Evolutionary conservation across 495 filamentous ascomycete genomes (phyloP), one percentile per base, ranked within the genome.

Genomic region (Echria macrotheca): DNA sequence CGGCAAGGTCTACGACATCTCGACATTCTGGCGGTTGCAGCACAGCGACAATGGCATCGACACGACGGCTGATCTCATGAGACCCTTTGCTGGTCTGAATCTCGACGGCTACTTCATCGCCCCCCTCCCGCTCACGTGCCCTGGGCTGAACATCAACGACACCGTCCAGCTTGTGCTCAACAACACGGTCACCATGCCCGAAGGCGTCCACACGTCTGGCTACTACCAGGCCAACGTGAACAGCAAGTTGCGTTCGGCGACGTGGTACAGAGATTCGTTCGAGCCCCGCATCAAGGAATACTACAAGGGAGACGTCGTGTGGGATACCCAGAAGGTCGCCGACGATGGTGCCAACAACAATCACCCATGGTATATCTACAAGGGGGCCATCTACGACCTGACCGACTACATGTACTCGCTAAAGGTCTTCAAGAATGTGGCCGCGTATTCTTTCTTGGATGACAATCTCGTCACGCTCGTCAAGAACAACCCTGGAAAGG

Each of bases 1-100:
- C 54, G 93, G 93, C 31, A 79, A 80, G 22, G 94, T 98, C 25
- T 98, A 97, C 70, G 94, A 98, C 62, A 83, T 97, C 47, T 64
- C 81, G 35, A 85, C 87, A 45, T 98, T 96, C 65, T 95, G 84
- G 81, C 85, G 77, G 49, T 63, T 76, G 18, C 78, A 91, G 46
- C 93, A 98, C 69, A 89, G 88, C 62, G 86, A 91, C 60, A 77
- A 64, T 10, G 61, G 43, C 31, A 70, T 70, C 45, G 69, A 83
- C 28, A 84, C 82, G 10, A 84, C 79, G 0, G 60, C 66, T 3
- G 73, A 83, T 9, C 64, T 63, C 28, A 97, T 97, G 93, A 57
- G 79, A 47, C 80, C 75, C 3, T 84, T 91, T 55, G 89, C 78
- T 33, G 93, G 91, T 12, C 35, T 80, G 65, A 84, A 89, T 57